These are phyloP conservation scores for Poa pratensis DNA, from an alignment of 176 grass and related monocot genomes.

Conservation along the genomic window DNA sequence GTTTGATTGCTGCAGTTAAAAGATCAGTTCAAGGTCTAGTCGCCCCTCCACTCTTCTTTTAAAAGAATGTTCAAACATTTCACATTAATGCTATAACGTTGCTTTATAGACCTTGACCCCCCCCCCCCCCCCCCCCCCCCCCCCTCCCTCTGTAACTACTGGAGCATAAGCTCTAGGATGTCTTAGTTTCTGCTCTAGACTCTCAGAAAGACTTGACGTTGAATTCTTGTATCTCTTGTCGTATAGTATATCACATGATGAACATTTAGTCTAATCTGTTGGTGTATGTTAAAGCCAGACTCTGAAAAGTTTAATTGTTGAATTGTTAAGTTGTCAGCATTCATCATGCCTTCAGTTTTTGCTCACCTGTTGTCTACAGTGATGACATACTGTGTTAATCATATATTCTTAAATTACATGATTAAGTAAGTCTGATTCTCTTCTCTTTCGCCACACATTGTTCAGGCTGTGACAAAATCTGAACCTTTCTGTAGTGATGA, in stretches of 20 bases:
- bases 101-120: neutral
- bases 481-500: slow-evolving; percentile 39
- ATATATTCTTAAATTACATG: neutral
- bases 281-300: neutral
- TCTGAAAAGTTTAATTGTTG: slow-evolving; percentile 13
- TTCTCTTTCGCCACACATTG: slow-evolving; percentile 20
- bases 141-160: neutral
- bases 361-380: neutral
- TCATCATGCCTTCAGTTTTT: slow-evolving; percentile 2
- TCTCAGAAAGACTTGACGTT: neutral
- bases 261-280: neutral
- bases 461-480: slow-evolving; percentile 64
- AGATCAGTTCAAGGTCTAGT: neutral
- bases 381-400: too few relatives aligned
- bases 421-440: neutral
- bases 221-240: neutral
- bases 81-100: neutral
- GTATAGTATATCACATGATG: neutral
- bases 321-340: neutral
- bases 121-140: too few relatives aligned
- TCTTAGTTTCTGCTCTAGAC: neutral
- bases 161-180: neutral
- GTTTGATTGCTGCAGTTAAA: neutral
- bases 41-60: neutral
- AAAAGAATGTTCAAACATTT: slow-evolving; percentile 1